Percentiles rank a stretch among this genome's conserved stretches.
These are phyloP conservation scores for Fomitopsis serialis DNA, from an alignment of 768 basidiomycete genomes.

Conservation along the genomic window DNA sequence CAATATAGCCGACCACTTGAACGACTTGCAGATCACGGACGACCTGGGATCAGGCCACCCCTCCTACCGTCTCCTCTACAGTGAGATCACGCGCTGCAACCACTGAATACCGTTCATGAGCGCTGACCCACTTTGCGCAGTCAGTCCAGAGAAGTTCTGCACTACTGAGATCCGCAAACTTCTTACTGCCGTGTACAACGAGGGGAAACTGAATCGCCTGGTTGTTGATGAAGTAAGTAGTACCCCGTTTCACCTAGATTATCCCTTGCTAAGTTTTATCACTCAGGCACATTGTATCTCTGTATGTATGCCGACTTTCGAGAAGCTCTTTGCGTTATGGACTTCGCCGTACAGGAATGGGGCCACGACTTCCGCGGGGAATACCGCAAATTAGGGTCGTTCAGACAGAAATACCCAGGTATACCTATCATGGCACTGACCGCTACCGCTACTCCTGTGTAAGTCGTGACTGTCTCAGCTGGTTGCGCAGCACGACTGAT, in stretches of 20 bases:
- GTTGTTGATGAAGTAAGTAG: conserved; percentile 71
- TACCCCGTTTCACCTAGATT: not conserved
- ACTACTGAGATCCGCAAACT: conserved; percentile 46
- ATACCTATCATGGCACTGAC: conserved; percentile 88
- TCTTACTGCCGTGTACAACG: conserved; percentile 45
- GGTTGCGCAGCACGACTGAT: not conserved
- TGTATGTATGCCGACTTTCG: conserved; percentile 30
- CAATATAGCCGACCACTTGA: not conserved
- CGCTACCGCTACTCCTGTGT: conserved; percentile 75
- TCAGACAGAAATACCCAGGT: conserved; percentile 58
- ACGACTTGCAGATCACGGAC: conserved; percentile 43
- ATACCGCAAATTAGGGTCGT: conserved; percentile 66
- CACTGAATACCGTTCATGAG: not conserved
- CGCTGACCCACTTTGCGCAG: conserved; percentile 28
- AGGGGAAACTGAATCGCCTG: conserved; percentile 59
- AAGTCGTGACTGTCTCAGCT: conserved; percentile 13
- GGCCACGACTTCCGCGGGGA: conserved; percentile 76
- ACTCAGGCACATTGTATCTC: conserved; percentile 78
- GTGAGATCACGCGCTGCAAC: conserved; percentile 33
- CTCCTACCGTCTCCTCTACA: conserved; percentile 60
- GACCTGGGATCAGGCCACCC: conserved; percentile 61
- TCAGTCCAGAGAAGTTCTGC: conserved; percentile 72
- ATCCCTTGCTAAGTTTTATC: not conserved
- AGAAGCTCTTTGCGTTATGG: not conserved
- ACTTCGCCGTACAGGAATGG: conserved; percentile 59